These are phyloP conservation scores for Yamadazyma membranifaciens DNA, from an alignment of 1,139 yeast genomes.

Conservation along the genomic window DNA sequence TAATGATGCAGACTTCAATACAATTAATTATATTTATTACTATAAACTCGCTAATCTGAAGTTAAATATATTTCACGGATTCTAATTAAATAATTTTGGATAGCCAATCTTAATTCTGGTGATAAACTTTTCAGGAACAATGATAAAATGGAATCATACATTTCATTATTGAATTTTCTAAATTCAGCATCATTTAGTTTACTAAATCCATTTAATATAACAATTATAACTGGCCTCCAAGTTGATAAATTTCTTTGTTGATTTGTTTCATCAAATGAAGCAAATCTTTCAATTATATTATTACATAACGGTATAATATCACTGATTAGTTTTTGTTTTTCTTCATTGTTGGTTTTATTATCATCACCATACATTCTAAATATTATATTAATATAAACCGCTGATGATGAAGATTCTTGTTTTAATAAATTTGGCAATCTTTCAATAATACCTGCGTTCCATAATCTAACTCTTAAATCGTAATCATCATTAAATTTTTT, in stretches of 20 bases:
- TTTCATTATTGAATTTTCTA: slow-evolving; percentile 54
- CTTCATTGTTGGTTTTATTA: slow-evolving; percentile 37
- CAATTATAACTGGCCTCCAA: slow-evolving; percentile 91
- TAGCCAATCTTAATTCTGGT: slow-evolving; percentile 64
- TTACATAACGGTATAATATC: slow-evolving; percentile 71
- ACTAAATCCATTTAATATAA: slow-evolving; percentile 76
- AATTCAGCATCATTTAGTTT: slow-evolving; percentile 80
- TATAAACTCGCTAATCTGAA: not conserved
- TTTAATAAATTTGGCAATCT: slow-evolving; percentile 86
- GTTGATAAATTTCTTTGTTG: slow-evolving; percentile 80
- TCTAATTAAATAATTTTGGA: slow-evolving; percentile 63
- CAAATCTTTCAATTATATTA: slow-evolving; percentile 66
- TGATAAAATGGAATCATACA: slow-evolving; percentile 67
- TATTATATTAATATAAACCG: slow-evolving; percentile 78
- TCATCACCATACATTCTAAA: slow-evolving; percentile 79
- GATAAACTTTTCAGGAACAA: slow-evolving; percentile 70
- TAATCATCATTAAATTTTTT: slow-evolving; percentile 85
- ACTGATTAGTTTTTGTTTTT: slow-evolving; percentile 44
- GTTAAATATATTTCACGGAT: slow-evolving; percentile 53
- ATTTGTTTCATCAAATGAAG: slow-evolving; percentile 67
- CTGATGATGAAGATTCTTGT: slow-evolving; percentile 89
- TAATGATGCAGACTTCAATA: not conserved
- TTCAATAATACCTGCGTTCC: slow-evolving; percentile 91
- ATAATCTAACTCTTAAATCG: slow-evolving; percentile 78
- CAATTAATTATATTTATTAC: not conserved